Percentiles rank a stretch among this genome's conserved stretches.
Evolutionary conservation across 2,329 filamentous ascomycete species (phyloP).

Genomic region (Calonectria pseudoturangicola): DNA sequence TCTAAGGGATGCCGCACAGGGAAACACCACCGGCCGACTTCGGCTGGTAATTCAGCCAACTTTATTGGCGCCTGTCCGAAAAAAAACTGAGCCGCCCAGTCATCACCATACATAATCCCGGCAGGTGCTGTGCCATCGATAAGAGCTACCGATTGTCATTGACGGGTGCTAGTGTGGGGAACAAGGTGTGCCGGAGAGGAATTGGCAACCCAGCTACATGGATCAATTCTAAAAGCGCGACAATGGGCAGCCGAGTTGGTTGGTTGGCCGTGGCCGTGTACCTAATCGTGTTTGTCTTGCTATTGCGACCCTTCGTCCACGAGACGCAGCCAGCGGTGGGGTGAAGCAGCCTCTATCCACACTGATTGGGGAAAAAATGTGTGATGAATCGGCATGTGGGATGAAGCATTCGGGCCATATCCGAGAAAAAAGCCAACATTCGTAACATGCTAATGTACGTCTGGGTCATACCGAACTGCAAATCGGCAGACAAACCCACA

Average conservation of each 20-base stretch:
- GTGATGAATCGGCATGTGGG: constrained; percentile 14
- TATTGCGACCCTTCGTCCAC: constrained; percentile 16
- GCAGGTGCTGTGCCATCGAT: constrained; percentile 40
- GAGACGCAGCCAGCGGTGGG: constrained; percentile 22
- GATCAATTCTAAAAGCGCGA: background rate
- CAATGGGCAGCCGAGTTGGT: constrained; percentile 1
- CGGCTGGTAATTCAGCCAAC: constrained; percentile 51
- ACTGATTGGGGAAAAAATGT: constrained; percentile 13
- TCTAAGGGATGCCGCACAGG: constrained; percentile 22
- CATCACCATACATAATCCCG: constrained; percentile 47
- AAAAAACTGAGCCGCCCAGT: constrained; percentile 35
- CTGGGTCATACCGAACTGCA: constrained; percentile 22
- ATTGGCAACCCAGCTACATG: constrained; percentile 24
- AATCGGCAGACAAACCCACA: constrained; percentile 21
- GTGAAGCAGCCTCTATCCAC: constrained; percentile 29
- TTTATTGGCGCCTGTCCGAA: constrained; percentile 48
- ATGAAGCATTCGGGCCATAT: constrained; percentile 26
- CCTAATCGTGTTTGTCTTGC: constrained; percentile 38
- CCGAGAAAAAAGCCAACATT: constrained; percentile 20
- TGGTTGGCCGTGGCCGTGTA: constrained; percentile 26
- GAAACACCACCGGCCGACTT: constrained; percentile 50
- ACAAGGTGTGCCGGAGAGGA: background rate
- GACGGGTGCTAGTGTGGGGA: constrained; percentile 20
- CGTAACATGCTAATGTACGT: constrained; percentile 16
- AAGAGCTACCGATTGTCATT: constrained; percentile 44